Percentiles rank a stretch among this genome's conserved stretches.
phyloP scores from a whole-genome alignment of 257 asterid species.

The Ehretia macrophylla region DNA sequence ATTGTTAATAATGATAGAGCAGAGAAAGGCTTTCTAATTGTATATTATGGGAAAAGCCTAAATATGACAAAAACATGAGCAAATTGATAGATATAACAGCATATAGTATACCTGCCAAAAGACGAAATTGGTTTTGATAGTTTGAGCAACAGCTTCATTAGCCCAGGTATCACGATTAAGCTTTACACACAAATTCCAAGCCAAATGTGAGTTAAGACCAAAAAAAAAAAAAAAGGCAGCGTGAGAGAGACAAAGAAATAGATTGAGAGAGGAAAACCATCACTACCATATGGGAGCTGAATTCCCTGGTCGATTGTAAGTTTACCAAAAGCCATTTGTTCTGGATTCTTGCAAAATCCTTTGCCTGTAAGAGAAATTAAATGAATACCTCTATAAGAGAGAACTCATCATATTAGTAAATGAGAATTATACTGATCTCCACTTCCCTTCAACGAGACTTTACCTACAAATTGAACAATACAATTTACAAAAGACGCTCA shows the following conservation, averaged over 20 bases:
- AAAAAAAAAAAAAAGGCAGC: background rate
- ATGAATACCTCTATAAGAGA: background rate
- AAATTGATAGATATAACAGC: conserved; percentile 15
- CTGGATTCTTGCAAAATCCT: conserved; percentile 68
- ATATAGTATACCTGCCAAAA: conserved; percentile 81
- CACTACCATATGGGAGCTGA: conserved; percentile 93
- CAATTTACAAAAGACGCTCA: no score
- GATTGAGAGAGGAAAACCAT: conserved; percentile 7
- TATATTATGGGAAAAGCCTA: background rate
- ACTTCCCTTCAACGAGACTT: no score
- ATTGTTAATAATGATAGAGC: background rate
- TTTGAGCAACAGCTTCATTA: conserved; percentile 94
- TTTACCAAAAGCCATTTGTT: conserved; percentile 91
- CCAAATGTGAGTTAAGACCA: conserved; percentile 17
- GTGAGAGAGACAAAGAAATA: background rate
- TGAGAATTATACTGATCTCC: no score
- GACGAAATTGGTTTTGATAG: conserved; percentile 82
- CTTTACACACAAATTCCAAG: conserved; percentile 40
- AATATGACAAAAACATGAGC: background rate
- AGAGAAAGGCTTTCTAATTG: no score
- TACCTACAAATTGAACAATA: no score
- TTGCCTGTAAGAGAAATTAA: conserved; percentile 50
- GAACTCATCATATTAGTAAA: no score
- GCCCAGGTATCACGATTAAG: conserved; percentile 99
- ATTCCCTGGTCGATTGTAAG: conserved; percentile 89